Percentiles rank a stretch among this genome's conserved stretches.
phyloP scores from a whole-genome alignment of 345 rosid species.

The Brassica nigra region DNA sequence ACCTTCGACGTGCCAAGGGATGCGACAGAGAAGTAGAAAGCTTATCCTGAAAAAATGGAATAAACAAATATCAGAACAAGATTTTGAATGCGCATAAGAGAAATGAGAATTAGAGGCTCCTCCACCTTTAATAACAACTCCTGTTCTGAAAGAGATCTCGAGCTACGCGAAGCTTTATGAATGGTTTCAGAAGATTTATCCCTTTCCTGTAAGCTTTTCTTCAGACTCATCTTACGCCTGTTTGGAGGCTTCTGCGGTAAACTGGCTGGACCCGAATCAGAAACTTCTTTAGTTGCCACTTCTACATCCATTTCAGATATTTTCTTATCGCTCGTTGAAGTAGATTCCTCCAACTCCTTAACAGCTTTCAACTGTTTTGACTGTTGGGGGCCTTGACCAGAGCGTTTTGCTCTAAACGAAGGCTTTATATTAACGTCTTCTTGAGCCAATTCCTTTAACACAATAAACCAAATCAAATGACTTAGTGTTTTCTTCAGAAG shows the following conservation, averaged over 20 bases:
- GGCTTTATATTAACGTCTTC: slow-evolving; percentile 45
- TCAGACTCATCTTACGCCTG: slow-evolving; percentile 69
- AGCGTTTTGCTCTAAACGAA: slow-evolving; percentile 45
- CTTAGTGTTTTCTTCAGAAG: slow-evolving; percentile 16
- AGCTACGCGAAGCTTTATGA: slow-evolving; percentile 47
- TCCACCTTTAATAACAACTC: slow-evolving; percentile 44
- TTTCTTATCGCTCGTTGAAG: slow-evolving; percentile 47
- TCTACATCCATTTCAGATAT: slow-evolving; percentile 42
- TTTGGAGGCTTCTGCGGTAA: slow-evolving; percentile 47
- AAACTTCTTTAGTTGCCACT: slow-evolving; percentile 47
- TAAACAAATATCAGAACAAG: slow-evolving; percentile 13
- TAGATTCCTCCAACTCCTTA: slow-evolving; percentile 45
- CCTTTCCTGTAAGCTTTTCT: slow-evolving; percentile 49
- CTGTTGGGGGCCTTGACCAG: slow-evolving; percentile 48
- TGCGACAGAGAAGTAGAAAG: slow-evolving; percentile 64
- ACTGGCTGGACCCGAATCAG: slow-evolving; percentile 47
- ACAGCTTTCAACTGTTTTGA: slow-evolving; percentile 52
- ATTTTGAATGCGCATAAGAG: slow-evolving; percentile 45
- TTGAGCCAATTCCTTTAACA: slow-evolving; percentile 50
- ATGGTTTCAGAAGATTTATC: slow-evolving; percentile 47
- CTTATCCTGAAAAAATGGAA: slow-evolving; percentile 63
- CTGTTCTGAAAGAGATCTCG: slow-evolving; percentile 38
- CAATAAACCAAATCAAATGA: slow-evolving; percentile 16
- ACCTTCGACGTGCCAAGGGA: slow-evolving; percentile 78
- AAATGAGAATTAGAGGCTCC: slow-evolving; percentile 22